Evolutionary conservation across 202 grass and related monocot genomes (phyloP).

Genomic region (Musa balbisiana): DNA sequence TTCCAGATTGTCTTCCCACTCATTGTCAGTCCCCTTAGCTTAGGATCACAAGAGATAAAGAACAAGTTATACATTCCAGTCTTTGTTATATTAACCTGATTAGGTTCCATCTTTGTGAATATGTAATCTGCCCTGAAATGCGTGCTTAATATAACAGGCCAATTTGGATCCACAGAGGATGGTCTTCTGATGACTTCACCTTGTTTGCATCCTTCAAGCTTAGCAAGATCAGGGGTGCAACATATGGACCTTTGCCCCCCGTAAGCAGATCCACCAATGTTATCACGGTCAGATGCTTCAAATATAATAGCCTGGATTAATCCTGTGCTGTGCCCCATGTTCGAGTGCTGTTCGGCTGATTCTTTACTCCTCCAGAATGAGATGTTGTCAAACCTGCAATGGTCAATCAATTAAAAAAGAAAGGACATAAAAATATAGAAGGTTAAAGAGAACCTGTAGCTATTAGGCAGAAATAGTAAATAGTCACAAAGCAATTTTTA

Average conservation of each 20-base stretch:
- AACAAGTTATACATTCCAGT: constrained; percentile 99
- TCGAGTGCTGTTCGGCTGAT: constrained; percentile 56
- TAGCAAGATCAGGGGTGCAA: constrained; percentile 96
- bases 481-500: background rate
- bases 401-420: background rate
- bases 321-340: constrained; percentile 81
- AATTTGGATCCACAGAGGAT: constrained; percentile 64
- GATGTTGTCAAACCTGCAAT: constrained; percentile 64
- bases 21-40: constrained; percentile 86
- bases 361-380: constrained; percentile 76
- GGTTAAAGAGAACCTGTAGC: background rate
- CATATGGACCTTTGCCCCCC: constrained; percentile 96
- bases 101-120: constrained; percentile 44
- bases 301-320: constrained; percentile 88
- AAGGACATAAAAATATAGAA: background rate
- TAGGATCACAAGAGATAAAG: constrained; percentile 97
- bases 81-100: constrained; percentile 55
- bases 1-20: constrained; percentile 96
- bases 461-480: background rate
- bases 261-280: constrained; percentile 94
- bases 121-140: constrained; percentile 69
- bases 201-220: constrained; percentile 90
- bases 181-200: constrained; percentile 82
- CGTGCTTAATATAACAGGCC: constrained; percentile 61
- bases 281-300: constrained; percentile 85